Conservation (phyloP, 805 yeast species). For the Candida morakotiae region DNA sequence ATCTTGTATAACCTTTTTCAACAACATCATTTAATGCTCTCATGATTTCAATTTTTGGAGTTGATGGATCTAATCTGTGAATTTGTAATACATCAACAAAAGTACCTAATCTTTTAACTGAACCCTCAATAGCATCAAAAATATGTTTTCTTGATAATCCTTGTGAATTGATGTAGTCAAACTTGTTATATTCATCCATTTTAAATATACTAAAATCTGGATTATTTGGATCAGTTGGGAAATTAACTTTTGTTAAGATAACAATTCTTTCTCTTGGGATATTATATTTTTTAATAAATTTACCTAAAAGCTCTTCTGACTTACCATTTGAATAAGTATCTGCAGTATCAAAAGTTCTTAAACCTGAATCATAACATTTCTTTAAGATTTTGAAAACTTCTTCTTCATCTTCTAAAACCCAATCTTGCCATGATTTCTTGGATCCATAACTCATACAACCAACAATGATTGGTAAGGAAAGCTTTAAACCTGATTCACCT, state of each 20-base stretch:
- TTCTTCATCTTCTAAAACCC: conserved; percentile 26
- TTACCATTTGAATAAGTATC: conserved; percentile 19
- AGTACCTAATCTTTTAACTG: conserved; percentile 47
- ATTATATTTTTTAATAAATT: conserved; percentile 17
- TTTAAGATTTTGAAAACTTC: conserved; percentile 20
- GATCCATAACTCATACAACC: conserved; percentile 54
- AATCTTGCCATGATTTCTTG: conserved; percentile 31
- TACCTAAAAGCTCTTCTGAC: conserved; percentile 16
- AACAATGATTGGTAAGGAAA: conserved; percentile 43
- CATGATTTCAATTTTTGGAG: conserved; percentile 44
- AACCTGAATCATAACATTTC: conserved; percentile 19
- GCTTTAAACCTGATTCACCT: conserved; percentile 46
- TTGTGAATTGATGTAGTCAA: conserved; percentile 22
- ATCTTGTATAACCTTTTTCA: conserved; percentile 43
- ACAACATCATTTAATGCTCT: conserved; percentile 52
- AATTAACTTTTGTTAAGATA: conserved; percentile 15
- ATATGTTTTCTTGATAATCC: conserved; percentile 41
- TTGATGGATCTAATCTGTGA: conserved; percentile 48
- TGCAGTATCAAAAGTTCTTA: conserved; percentile 22
- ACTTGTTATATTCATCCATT: conserved; percentile 1
- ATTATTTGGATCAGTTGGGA: conserved; percentile 10
- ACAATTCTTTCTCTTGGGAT: conserved; percentile 18
- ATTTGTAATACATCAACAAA: conserved; percentile 53
- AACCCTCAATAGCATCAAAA: conserved; percentile 39
- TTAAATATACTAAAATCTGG: conserved; percentile 3